Conservation (phyloP, 306 rosid genomes). For the Boehmeria nivea region DNA sequence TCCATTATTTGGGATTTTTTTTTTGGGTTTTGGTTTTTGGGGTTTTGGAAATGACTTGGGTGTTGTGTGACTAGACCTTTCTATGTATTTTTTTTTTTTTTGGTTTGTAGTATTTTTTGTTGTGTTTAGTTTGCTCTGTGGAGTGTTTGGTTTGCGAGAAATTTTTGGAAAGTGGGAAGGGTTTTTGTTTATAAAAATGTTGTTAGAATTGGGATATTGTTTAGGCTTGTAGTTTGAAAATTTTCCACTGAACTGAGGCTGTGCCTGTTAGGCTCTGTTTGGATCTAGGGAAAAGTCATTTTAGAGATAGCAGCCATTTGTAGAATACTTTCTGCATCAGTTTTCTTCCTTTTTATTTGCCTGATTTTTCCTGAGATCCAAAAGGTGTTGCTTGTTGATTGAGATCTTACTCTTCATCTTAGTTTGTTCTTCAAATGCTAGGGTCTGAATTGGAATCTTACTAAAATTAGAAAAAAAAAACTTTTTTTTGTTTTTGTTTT, state of each 20-base stretch:
- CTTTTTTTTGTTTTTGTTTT: background rate
- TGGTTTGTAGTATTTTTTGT: background rate
- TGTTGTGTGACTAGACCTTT: conserved; percentile 2
- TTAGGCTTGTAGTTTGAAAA: no score
- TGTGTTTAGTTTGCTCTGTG: background rate
- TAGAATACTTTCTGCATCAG: background rate
- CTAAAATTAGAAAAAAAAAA: conserved; percentile 2
- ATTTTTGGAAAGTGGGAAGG: no score
- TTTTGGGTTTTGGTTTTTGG: no score
- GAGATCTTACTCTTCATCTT: conserved; percentile 42
- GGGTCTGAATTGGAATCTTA: conserved; percentile 17
- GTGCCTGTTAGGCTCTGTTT: background rate
- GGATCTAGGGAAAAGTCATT: conserved; percentile 34
- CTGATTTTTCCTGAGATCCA: conserved; percentile 29
- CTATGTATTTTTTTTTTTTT: no score
- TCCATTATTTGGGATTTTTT: no score
- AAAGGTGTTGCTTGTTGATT: conserved; percentile 11
- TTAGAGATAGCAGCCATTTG: background rate
- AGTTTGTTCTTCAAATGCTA: background rate
- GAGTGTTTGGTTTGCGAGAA: conserved; percentile 6
- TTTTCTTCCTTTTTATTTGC: background rate
- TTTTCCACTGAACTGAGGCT: no score
- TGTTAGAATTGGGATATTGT: no score
- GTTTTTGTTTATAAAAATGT: no score
- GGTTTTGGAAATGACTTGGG: background rate